A percentile compares a stretch with the other conserved stretches of the same genome.
Conservation (phyloP, 495 filamentous ascomycete species). For the Penicillium paradoxum region DNA sequence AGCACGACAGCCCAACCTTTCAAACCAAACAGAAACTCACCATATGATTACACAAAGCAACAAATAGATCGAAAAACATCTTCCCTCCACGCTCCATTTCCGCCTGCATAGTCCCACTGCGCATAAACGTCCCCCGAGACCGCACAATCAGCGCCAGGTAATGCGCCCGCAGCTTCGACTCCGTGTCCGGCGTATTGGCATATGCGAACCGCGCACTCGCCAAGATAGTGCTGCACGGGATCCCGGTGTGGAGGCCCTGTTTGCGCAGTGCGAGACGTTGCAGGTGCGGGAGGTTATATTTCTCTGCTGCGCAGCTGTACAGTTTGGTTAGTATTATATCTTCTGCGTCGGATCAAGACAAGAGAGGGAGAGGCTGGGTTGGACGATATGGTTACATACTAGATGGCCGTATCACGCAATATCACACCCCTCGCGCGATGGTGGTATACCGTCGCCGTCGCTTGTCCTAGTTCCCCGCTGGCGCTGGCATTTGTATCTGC, state of each 20-base stretch:
- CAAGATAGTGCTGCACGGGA: conserved; percentile 79
- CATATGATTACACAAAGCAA: conserved; percentile 89
- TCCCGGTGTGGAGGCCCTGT: conserved; percentile 76
- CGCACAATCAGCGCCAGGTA: conserved; percentile 90
- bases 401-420: conserved; percentile 84
- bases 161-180: conserved; percentile 84
- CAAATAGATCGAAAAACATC: conserved; percentile 90
- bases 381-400: conserved; percentile 34
- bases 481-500: conserved; percentile 27
- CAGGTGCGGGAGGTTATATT: conserved; percentile 73
- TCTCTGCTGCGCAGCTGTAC: conserved; percentile 70
- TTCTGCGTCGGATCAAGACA: no score
- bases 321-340: background rate
- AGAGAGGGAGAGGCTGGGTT: no score
- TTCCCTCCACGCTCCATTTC: conserved; percentile 86
- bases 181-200: conserved; percentile 78
- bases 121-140: conserved; percentile 78
- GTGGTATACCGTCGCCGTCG: conserved; percentile 61
- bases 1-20: conserved; percentile 1
- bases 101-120: conserved; percentile 92
- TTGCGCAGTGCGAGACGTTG: conserved; percentile 80
- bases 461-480: conserved; percentile 4
- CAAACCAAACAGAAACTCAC: conserved; percentile 27
- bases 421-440: conserved; percentile 59
- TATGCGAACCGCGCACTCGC: conserved; percentile 81